A percentile compares a stretch with the other conserved stretches of the same genome.
Evolutionary conservation across 2,329 filamentous ascomycete species (phyloP).

Genomic region (Pleurostoma richardsiae): DNA sequence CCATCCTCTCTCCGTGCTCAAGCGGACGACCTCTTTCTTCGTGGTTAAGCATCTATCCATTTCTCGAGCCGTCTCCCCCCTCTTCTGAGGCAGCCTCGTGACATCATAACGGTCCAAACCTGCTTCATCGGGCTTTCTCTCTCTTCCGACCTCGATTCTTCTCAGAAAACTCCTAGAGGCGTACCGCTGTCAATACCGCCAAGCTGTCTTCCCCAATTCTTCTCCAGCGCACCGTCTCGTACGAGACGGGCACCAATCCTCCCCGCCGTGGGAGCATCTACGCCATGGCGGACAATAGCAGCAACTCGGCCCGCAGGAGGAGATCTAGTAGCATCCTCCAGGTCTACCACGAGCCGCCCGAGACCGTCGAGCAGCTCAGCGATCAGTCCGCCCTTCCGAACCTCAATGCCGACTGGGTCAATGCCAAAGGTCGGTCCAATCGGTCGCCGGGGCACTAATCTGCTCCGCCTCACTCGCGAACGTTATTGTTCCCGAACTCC

Average conservation of each 20-base stretch:
- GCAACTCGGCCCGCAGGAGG: slow-evolving; percentile 64
- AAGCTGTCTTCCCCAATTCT: slow-evolving; percentile 91
- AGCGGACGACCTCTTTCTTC: too few species aligned
- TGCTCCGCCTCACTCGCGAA: background rate
- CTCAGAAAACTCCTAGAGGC: background rate
- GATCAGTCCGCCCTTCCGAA: slow-evolving; percentile 95
- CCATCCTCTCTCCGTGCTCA: too few species aligned
- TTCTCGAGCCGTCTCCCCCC: background rate
- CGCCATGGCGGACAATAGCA: slow-evolving; percentile 58
- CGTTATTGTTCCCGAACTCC: too few species aligned
- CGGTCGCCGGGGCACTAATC: background rate
- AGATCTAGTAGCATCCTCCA: slow-evolving; percentile 89
- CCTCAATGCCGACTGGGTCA: slow-evolving; percentile 97
- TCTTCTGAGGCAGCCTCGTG: slow-evolving; percentile 7
- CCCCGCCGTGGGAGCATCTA: slow-evolving; percentile 56
- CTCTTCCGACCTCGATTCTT: background rate
- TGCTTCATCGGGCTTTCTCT: background rate
- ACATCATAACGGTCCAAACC: background rate
- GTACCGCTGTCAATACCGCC: slow-evolving; percentile 63
- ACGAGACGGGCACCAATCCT: slow-evolving; percentile 74
- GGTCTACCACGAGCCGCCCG: slow-evolving; percentile 93
- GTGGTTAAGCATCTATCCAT: too few species aligned
- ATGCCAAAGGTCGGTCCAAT: slow-evolving; percentile 79
- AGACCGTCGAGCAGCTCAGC: slow-evolving; percentile 95
- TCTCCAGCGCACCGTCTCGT: slow-evolving; percentile 84